Percentiles rank a stretch among this genome's conserved stretches.
These are phyloP conservation scores for Trichoderma atrobrunneum DNA, from an alignment of 2,329 filamentous ascomycete genomes.

Conservation along the genomic window DNA sequence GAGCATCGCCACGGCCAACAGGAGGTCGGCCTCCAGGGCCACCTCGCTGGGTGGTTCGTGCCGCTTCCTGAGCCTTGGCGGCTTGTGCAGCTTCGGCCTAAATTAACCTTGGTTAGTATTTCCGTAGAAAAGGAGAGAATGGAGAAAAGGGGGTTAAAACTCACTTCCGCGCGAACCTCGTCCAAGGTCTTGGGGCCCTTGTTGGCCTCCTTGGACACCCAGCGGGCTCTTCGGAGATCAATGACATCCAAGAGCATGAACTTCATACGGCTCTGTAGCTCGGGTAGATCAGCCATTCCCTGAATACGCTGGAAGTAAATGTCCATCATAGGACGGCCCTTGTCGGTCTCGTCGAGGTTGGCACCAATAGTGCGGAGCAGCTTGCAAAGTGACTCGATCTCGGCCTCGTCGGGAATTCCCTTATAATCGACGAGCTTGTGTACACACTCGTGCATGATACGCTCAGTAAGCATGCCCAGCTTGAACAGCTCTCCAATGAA, in stretches of 20 bases:
- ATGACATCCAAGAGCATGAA: conserved; percentile 98
- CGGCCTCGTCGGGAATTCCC: conserved; percentile 87
- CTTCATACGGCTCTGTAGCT: conserved; percentile 79
- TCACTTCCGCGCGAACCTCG: conserved; percentile 79
- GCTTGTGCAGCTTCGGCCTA: conserved; percentile 71
- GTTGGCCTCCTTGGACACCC: conserved; percentile 83
- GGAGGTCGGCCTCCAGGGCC: conserved; percentile 63
- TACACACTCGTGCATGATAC: conserved; percentile 99
- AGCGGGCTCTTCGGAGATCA: conserved; percentile 74
- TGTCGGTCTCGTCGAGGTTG: conserved; percentile 79
- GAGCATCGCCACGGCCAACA: conserved; percentile 80
- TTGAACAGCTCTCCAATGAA: conserved; percentile 99
- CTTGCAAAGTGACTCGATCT: conserved; percentile 93
- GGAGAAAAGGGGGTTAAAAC: conserved; percentile 26
- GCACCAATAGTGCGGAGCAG: conserved; percentile 86
- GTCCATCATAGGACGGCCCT: conserved; percentile 83
- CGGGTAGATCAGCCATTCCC: conserved; percentile 73
- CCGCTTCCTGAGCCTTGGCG: conserved; percentile 74
- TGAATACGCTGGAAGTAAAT: conserved; percentile 90
- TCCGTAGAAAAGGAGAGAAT: neutral
- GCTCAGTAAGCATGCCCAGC: conserved; percentile 95
- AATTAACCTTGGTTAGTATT: conserved; percentile 27
- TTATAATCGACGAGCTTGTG: conserved; percentile 95
- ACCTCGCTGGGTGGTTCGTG: conserved; percentile 61
- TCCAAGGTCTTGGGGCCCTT: conserved; percentile 97